Evolutionary conservation across 768 basidiomycete species (phyloP), one percentile per base, ranked within the genome.

Genomic region (Multifurca ochricompacta): DNA sequence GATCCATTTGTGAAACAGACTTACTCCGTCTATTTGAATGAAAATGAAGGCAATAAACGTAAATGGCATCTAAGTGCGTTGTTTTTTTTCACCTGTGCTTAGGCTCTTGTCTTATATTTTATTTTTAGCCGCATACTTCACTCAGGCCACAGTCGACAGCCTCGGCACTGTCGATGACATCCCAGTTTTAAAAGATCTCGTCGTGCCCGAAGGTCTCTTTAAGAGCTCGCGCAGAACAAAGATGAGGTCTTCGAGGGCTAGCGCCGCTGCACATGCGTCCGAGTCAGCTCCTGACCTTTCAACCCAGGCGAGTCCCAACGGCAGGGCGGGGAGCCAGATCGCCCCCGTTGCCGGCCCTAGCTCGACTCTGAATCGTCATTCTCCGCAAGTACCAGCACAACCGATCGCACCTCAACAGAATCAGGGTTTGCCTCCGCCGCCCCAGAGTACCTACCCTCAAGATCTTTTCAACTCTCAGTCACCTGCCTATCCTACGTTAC

Each of bases 191-290:
- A 81, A 82, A 37, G 80, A 85, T 66, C 69, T 82, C 18, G 67
- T 68, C 40, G 83, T 89, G 16, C 88, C 87, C 37, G 83, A 85
- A 31, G 85, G 85, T 16, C 82, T 82, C 76, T 91, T 89, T 70
- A 78, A 77, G 64, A 87, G 85, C 67, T 87, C 88, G 43, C 82
- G 87, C 45, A 75, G 82, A 49, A 81, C 78, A 59, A 87, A 86
- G 48, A 68, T 66, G 63, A 64, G 74, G 18, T 48, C 56, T 60
- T 40, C 72, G 61, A 32, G 69, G 70, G 69, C 72, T 63, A 68
- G 77, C 66, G 69, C 79, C 59, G 74, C 80, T 63, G 70, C 74
- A 70, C 73, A 77, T 71, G 56, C 60, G 68, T 67, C 62, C 72
- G 66, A 54, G 66, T 65, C 61, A 64, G 40, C 40, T 16, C 23